Evolutionary conservation across 768 basidiomycete genomes (phyloP).

Genomic region (Rhizopogon roseolus): DNA sequence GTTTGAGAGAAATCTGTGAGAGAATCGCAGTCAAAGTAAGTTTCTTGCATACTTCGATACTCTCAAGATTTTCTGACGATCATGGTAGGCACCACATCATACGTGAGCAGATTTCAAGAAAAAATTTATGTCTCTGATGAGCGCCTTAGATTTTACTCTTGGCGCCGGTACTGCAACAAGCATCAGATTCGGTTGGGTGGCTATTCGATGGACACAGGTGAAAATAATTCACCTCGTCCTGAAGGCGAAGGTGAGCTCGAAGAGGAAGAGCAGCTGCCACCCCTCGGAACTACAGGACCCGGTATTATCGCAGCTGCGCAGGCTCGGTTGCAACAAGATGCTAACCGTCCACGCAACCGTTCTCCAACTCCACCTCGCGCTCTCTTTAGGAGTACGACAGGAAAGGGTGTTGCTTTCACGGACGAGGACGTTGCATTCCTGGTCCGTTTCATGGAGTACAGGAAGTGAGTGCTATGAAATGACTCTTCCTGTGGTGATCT

Average conservation of each 20-base stretch:
- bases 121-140: neutral
- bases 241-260: slow-evolving; percentile 40
- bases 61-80: slow-evolving; percentile 2
- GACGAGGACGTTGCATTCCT: slow-evolving; percentile 77
- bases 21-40: slow-evolving; percentile 76
- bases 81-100: slow-evolving; percentile 74
- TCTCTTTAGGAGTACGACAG: slow-evolving; percentile 79
- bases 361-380: slow-evolving; percentile 81
- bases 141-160: slow-evolving; percentile 71
- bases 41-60: neutral
- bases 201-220: slow-evolving; percentile 69
- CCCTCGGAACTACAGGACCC: slow-evolving; percentile 31
- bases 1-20: slow-evolving; percentile 80
- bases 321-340: slow-evolving; percentile 34
- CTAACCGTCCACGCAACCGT: slow-evolving; percentile 42
- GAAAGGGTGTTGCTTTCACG: slow-evolving; percentile 88
- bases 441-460: slow-evolving; percentile 71
- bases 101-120: slow-evolving; percentile 45
- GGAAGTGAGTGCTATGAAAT: slow-evolving; percentile 46
- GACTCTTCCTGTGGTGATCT: neutral
- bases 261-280: slow-evolving; percentile 35
- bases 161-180: slow-evolving; percentile 90
- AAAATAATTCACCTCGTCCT: slow-evolving; percentile 38
- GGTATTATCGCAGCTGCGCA: slow-evolving; percentile 42
- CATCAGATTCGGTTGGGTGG: slow-evolving; percentile 88